Conservation (phyloP, 1,139 yeast species). For the Yamadazyma siamensis region DNA sequence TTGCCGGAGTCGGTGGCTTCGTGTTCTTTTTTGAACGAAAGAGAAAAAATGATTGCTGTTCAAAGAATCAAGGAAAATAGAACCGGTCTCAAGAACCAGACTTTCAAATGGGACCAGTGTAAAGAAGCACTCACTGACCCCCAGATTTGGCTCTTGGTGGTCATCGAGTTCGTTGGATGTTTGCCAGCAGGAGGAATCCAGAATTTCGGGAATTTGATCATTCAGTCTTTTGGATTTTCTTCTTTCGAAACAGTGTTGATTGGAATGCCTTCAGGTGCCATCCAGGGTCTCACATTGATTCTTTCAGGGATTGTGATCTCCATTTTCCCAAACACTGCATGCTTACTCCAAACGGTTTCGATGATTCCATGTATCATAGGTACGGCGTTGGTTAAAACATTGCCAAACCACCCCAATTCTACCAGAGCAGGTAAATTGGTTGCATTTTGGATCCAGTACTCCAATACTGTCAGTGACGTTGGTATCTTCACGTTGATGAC, state of each 20-base stretch:
- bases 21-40: slow-evolving; percentile 18
- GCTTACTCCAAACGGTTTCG: slow-evolving; percentile 1
- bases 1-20: slow-evolving; percentile 6
- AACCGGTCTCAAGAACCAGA: slow-evolving; percentile 40
- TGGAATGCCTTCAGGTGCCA: slow-evolving; percentile 16
- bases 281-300: slow-evolving; percentile 2
- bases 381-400: slow-evolving; percentile 2
- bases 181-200: slow-evolving; percentile 33
- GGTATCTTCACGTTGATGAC: slow-evolving; percentile 18
- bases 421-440: slow-evolving; percentile 4
- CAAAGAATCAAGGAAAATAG: slow-evolving; percentile 11
- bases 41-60: slow-evolving; percentile 6
- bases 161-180: slow-evolving; percentile 34
- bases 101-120: slow-evolving; percentile 37
- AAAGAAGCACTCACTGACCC: slow-evolving; percentile 43
- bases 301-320: neutral
- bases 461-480: slow-evolving; percentile 6
- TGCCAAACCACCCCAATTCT: slow-evolving; percentile 3
- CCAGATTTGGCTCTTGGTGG: slow-evolving; percentile 38
- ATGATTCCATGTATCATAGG: slow-evolving; percentile 5
- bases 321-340: slow-evolving; percentile 1
- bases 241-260: slow-evolving; percentile 14
- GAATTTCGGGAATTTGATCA: slow-evolving; percentile 33
- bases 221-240: slow-evolving; percentile 20
- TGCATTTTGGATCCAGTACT: slow-evolving; percentile 3